Conservation (phyloP, 495 filamentous ascomycete genomes). For the Echria macrotheca region DNA sequence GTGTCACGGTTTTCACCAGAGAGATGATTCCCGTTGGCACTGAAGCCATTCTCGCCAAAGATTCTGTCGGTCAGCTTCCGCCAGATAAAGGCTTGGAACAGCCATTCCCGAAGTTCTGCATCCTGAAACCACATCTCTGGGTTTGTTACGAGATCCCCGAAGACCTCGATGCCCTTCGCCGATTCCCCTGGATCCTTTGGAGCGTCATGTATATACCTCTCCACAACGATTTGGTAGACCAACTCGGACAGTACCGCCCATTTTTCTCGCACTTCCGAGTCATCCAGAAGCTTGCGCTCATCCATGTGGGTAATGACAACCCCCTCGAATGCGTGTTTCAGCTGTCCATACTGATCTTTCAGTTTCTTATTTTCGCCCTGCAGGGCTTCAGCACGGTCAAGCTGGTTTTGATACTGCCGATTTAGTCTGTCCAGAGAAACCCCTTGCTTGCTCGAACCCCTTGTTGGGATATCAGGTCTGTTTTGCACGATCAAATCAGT, state of each 20-base stretch:
- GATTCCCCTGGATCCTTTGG: neutral
- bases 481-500: too few relatives aligned
- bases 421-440: too few relatives aligned
- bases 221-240: neutral
- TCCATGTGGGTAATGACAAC: neutral
- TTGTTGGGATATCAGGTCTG: too few relatives aligned
- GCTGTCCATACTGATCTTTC: neutral
- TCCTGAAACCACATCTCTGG: neutral
- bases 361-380: too few relatives aligned
- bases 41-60: neutral
- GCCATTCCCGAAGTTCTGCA: neutral
- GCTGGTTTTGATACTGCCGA: too few relatives aligned
- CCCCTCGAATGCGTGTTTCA: neutral
- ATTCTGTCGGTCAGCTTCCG: neutral
- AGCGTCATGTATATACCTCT: neutral
- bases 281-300: neutral
- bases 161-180: neutral
- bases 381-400: too few relatives aligned
- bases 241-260: neutral
- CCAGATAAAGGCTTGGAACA: slow-evolving; percentile 1
- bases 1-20: neutral
- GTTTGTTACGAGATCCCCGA: neutral
- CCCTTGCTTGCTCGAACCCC: too few relatives aligned
- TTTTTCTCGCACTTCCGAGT: neutral
- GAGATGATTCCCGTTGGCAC: neutral